phyloP scores from a whole-genome alignment of 306 rosid genomes.

The Crotalaria pallida region DNA sequence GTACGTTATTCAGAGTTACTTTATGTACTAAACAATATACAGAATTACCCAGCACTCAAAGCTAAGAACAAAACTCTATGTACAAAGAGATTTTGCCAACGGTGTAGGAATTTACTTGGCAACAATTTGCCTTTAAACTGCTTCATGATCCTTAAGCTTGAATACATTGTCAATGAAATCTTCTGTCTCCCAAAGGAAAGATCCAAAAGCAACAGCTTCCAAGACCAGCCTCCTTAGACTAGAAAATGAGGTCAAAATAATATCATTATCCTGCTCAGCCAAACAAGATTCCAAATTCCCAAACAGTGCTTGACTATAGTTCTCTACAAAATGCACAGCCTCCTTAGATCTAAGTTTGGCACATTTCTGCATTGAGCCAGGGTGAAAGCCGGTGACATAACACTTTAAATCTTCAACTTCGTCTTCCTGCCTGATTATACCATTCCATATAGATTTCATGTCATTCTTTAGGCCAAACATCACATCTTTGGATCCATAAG shows the following conservation, averaged over 20 bases:
- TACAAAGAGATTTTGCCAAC: conserved; percentile 27
- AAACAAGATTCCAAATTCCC: conserved; percentile 38
- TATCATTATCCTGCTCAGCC: conserved; percentile 42
- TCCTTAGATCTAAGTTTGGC: conserved; percentile 63
- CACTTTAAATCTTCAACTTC: conserved; percentile 36
- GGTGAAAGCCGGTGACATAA: conserved; percentile 45
- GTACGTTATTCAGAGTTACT: not conserved
- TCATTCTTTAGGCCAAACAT: conserved; percentile 31
- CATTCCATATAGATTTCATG: conserved; percentile 23
- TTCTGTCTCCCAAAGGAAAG: conserved; percentile 80
- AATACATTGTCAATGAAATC: conserved; percentile 54
- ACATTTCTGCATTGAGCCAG: conserved; percentile 49
- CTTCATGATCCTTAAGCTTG: conserved; percentile 50
- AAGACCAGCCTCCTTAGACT: conserved; percentile 70
- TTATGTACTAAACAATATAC: not conserved
- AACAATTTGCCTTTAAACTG: not conserved
- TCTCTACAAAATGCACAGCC: conserved; percentile 47
- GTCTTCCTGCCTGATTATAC: conserved; percentile 26
- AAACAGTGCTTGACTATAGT: conserved; percentile 53
- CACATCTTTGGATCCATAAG: conserved; percentile 30
- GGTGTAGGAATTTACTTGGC: not conserved
- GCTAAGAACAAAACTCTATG: conserved; percentile 21
- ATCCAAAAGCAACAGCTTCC: conserved; percentile 84
- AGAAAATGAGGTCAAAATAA: conserved; percentile 65
- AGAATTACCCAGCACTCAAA: not conserved